These are phyloP conservation scores for Candida broadrunensis DNA, from an alignment of 805 yeast species.

Conservation along the genomic window DNA sequence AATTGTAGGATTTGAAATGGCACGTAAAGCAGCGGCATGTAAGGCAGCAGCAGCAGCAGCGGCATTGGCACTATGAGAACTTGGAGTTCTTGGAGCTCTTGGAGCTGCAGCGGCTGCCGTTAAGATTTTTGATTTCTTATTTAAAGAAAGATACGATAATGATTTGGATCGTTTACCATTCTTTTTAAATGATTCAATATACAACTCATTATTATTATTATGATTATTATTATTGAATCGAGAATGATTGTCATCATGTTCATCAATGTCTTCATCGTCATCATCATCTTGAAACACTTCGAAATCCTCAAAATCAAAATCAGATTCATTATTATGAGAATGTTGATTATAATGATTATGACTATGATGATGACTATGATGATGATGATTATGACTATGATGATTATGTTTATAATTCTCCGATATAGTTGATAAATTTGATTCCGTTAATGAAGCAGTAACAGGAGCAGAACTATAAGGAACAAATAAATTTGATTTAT, in stretches of 20 bases:
- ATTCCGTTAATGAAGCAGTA: slow-evolving; percentile 56
- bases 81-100: slow-evolving; percentile 61
- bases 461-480: slow-evolving; percentile 80
- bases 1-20: slow-evolving; percentile 32
- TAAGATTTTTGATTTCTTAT: slow-evolving; percentile 48
- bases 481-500: slow-evolving; percentile 47
- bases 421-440: slow-evolving; percentile 5
- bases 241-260: slow-evolving; percentile 10
- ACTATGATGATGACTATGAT: slow-evolving; percentile 3
- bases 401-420: slow-evolving; percentile 3
- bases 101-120: slow-evolving; percentile 88
- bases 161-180: slow-evolving; percentile 62
- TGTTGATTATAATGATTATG: slow-evolving; percentile 1
- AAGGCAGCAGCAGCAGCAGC: slow-evolving; percentile 76
- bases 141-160: slow-evolving; percentile 50
- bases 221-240: slow-evolving; percentile 13
- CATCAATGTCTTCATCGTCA: slow-evolving; percentile 31
- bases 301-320: slow-evolving; percentile 47
- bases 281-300: slow-evolving; percentile 47
- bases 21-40: slow-evolving; percentile 62
- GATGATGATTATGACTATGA: slow-evolving; percentile 1
- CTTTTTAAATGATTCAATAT: slow-evolving; percentile 40
- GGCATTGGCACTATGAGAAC: slow-evolving; percentile 57
- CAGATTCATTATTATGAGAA: slow-evolving; percentile 22
- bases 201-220: slow-evolving; percentile 3